Evolutionary conservation across 805 yeast species (phyloP).

Genomic region (Debaryomyces maramus): DNA sequence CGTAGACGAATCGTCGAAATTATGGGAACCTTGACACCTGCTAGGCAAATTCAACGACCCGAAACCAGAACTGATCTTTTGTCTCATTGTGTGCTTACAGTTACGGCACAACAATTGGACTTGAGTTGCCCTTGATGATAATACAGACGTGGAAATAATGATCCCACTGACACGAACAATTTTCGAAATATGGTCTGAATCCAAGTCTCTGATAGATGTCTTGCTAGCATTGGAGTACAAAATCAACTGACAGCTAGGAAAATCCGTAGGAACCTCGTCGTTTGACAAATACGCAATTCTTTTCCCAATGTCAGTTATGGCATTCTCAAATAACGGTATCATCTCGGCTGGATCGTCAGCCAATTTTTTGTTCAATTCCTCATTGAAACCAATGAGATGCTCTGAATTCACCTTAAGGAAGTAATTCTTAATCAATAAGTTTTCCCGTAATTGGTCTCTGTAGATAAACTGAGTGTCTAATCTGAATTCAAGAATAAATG

Average conservation of each 20-base stretch:
- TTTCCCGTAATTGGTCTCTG: conserved; percentile 88
- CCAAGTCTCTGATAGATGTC: conserved; percentile 75
- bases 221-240: conserved; percentile 70
- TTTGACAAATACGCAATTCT: conserved; percentile 56
- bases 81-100: conserved; percentile 76
- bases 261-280: conserved; percentile 50
- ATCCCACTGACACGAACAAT: conserved; percentile 92
- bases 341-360: conserved; percentile 85
- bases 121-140: conserved; percentile 81
- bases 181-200: conserved; percentile 84
- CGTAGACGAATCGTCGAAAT: conserved; percentile 47
- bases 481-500: conserved; percentile 83
- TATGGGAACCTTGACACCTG: conserved; percentile 52
- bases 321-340: conserved; percentile 81
- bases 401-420: conserved; percentile 74
- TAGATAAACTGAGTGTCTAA: conserved; percentile 79
- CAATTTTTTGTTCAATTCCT: conserved; percentile 80
- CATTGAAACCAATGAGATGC: conserved; percentile 84
- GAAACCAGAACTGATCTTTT: conserved; percentile 65
- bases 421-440: conserved; percentile 74
- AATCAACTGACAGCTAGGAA: conserved; percentile 84
- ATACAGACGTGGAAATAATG: conserved; percentile 84
- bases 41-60: conserved; percentile 70
- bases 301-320: conserved; percentile 84
- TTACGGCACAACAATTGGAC: conserved; percentile 83